A percentile compares a stretch with the other conserved stretches of the same genome.
Conservation (phyloP, 139 green algal genomes). For the Chlorella sp. region DNA sequence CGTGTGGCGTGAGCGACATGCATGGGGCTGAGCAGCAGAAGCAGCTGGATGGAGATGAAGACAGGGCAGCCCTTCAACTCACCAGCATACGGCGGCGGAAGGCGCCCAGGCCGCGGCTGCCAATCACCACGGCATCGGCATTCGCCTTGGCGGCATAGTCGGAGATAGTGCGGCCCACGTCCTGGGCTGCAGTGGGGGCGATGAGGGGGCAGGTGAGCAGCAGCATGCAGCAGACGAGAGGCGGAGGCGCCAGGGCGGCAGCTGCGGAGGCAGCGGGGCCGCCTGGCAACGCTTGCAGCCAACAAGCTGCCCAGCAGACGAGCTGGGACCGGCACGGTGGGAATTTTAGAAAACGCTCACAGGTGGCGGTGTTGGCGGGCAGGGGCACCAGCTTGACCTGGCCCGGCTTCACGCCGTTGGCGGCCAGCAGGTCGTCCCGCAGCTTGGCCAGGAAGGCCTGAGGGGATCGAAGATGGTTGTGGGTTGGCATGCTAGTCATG, state of each 20-base stretch:
- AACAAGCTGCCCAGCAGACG: too few relatives aligned
- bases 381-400: slow-evolving; percentile 6
- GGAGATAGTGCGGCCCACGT: slow-evolving; percentile 9
- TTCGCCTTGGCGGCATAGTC: background rate
- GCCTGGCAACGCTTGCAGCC: too few relatives aligned
- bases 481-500: too few relatives aligned
- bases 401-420: background rate
- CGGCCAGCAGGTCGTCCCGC: slow-evolving; percentile 8
- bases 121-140: slow-evolving; percentile 12
- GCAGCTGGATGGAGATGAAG: too few relatives aligned
- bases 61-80: too few relatives aligned
- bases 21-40: too few relatives aligned
- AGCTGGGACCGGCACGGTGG: background rate
- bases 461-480: too few relatives aligned
- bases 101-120: slow-evolving; percentile 18
- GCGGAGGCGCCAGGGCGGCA: too few relatives aligned
- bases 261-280: too few relatives aligned
- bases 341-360: background rate
- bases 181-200: background rate
- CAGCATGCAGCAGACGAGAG: background rate
- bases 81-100: slow-evolving; percentile 17
- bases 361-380: slow-evolving; percentile 16
- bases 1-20: too few relatives aligned
- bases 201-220: background rate
- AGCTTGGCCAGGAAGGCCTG: slow-evolving; percentile 3